Evolutionary conservation across 805 yeast genomes (phyloP).

Genomic region (Hanseniaspora valbyensis): DNA sequence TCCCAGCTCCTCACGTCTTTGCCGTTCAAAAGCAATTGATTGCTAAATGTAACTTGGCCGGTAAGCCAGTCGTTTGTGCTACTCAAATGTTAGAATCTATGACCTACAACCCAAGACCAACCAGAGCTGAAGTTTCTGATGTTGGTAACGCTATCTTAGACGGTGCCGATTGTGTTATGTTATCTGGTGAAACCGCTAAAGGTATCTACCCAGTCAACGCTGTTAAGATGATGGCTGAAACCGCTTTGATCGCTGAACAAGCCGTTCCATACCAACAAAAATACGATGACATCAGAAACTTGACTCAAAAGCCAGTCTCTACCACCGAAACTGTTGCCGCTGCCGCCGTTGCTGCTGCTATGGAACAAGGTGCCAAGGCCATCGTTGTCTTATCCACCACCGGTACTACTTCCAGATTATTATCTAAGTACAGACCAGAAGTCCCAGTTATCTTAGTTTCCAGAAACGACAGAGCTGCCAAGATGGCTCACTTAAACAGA

Average conservation of each 20-base stretch:
- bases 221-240: constrained; percentile 97
- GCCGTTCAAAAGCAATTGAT: constrained; percentile 97
- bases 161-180: constrained; percentile 99
- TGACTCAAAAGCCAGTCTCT: constrained; percentile 78
- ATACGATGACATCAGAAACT: constrained; percentile 78
- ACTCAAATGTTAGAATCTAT: constrained; percentile 99
- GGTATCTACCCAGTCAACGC: constrained; percentile 98
- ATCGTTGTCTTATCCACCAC: constrained; percentile 91
- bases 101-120: constrained; percentile 99
- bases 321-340: constrained; percentile 95
- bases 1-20: constrained; percentile 97
- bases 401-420: constrained; percentile 90
- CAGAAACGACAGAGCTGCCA: constrained; percentile 85
- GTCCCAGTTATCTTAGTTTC: constrained; percentile 97
- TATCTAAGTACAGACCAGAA: constrained; percentile 94
- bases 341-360: constrained; percentile 92
- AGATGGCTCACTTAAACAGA: constrained; percentile 92
- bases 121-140: constrained; percentile 98
- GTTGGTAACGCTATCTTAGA: constrained; percentile 98
- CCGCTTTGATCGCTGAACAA: constrained; percentile 90
- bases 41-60: constrained; percentile 98
- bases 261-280: constrained; percentile 79
- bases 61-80: constrained; percentile 99
- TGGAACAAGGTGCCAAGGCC: constrained; percentile 94
- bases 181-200: constrained; percentile 99